Evolutionary conservation across 176 grass and related monocot species (phyloP).

Genomic region (Phragmites australis): DNA sequence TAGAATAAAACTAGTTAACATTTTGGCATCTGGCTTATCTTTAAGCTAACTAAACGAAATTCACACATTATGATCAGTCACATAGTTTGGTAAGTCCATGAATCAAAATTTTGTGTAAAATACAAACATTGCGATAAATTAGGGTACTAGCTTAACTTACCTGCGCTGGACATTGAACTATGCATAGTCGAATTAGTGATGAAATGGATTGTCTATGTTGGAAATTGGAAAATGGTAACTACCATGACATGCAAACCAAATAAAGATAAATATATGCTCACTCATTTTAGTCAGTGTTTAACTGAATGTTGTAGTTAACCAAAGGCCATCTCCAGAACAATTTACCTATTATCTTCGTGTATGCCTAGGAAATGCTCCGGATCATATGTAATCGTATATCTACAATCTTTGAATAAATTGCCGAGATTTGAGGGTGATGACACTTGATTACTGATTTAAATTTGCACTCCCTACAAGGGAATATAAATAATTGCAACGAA

Average conservation of each 20-base stretch:
- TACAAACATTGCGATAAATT: not conserved
- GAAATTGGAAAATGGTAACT: not conserved
- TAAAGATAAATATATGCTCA: not conserved
- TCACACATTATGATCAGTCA: not conserved
- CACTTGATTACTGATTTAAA: not conserved
- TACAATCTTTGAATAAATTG: not conserved
- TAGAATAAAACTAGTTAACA: not conserved
- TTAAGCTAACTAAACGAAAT: not conserved
- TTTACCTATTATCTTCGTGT: not conserved
- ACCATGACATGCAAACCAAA: not conserved
- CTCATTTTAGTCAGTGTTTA: not conserved
- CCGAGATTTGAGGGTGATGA: not conserved
- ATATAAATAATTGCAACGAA: not conserved
- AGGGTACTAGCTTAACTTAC: not conserved
- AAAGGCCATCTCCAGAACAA: not conserved
- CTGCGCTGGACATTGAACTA: not conserved
- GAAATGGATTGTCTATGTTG: not conserved
- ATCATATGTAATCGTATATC: not conserved
- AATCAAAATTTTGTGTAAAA: no score
- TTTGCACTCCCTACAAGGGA: not conserved
- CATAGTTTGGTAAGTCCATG: no score
- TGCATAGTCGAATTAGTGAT: not conserved
- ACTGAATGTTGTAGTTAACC: not conserved
- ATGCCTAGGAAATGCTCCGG: not conserved
- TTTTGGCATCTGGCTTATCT: not conserved